phyloP scores from a whole-genome alignment of 352 stramenopile genomes.

The Phytophthora fragariaefolia region DNA sequence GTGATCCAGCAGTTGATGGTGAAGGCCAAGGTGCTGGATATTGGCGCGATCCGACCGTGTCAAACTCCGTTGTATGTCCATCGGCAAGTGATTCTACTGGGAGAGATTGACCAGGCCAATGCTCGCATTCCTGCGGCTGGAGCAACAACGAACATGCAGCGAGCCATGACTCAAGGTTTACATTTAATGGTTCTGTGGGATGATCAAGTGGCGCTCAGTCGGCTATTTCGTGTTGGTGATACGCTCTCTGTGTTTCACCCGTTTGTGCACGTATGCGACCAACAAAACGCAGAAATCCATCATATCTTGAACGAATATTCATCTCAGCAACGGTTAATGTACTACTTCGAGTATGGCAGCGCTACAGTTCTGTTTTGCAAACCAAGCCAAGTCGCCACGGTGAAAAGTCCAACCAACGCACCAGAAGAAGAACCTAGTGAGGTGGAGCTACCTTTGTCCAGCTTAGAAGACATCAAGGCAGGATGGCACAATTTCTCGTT shows the following conservation, averaged over 20 bases:
- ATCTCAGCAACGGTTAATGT: conserved; percentile 51
- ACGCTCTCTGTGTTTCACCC: conserved; percentile 66
- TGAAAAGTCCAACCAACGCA: conserved; percentile 3
- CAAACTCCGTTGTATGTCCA: conserved; percentile 62
- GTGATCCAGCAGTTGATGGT: conserved; percentile 47
- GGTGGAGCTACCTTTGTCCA: conserved; percentile 28
- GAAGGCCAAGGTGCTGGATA: conserved; percentile 63
- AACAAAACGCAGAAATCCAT: conserved; percentile 53
- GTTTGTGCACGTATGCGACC: conserved; percentile 60
- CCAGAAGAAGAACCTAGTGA: conserved; percentile 14
- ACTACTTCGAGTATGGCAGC: conserved; percentile 75
- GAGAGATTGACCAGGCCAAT: conserved; percentile 31
- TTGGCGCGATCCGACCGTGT: conserved; percentile 69
- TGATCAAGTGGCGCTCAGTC: conserved; percentile 71
- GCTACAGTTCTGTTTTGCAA: conserved; percentile 58
- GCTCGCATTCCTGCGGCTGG: not conserved
- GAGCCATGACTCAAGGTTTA: conserved; percentile 29
- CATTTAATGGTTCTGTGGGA: conserved; percentile 75
- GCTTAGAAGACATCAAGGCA: conserved; percentile 37
- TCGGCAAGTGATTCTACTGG: conserved; percentile 69
- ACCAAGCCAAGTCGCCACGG: conserved; percentile 3
- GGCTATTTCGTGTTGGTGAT: conserved; percentile 62
- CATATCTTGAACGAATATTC: conserved; percentile 69
- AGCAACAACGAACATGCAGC: conserved; percentile 21
- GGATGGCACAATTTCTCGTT: conserved; percentile 61